Base-by-base conservation (phyloP, 2,329 filamentous ascomycete genomes). In the Tolypocladium capitatum region DNA sequence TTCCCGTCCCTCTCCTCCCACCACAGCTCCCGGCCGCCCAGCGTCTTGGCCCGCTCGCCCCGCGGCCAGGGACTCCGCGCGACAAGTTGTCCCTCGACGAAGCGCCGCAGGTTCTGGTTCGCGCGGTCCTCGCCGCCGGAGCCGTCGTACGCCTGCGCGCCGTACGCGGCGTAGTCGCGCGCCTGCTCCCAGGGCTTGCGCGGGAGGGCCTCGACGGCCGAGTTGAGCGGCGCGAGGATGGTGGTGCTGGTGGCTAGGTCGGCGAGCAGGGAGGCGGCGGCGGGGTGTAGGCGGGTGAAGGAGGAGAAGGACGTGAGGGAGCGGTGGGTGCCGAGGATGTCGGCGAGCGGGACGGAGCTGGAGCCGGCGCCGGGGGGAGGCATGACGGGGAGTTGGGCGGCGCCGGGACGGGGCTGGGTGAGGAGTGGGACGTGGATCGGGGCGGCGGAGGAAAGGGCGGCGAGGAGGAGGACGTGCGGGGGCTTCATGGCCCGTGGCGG, bases 181-280 rank as follows among this genome's bases (percentile, higher is more conserved):
- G 84, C 78, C 52, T 90, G 72, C 57, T 85, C 86, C 87, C 87
- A 94, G 0, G 90, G 90, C 64, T 96, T 97, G 46, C 84, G 75
- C 1, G 89, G 86, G 24, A 97, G 70, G 1, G 67, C 70, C 54
- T 85, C 84, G 59, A 98, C 80, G 3, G 83, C 88, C 18, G 77
- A 80, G 71, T 98, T 97, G 47, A 86, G 70, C 1, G 92, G 92
- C 5, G 90, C 91, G 3, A 97, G 78, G 24, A 97, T 81, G 2
- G 89, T 96, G 16, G 86, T 86, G 62, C 91, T 90, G 49, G 75
- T 66, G 1, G 68, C 60, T 1, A 73, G 64, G 60, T 87, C 76
- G 56, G 84, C 77, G 14, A 97, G 76, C 1, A 86, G 84, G 21
- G 70, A 67, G 10, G 80, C 76, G 20, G 90, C 74, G n/a, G 74